Conservation (phyloP, 176 grass and related monocot species). For the Oryza rufipogon region DNA sequence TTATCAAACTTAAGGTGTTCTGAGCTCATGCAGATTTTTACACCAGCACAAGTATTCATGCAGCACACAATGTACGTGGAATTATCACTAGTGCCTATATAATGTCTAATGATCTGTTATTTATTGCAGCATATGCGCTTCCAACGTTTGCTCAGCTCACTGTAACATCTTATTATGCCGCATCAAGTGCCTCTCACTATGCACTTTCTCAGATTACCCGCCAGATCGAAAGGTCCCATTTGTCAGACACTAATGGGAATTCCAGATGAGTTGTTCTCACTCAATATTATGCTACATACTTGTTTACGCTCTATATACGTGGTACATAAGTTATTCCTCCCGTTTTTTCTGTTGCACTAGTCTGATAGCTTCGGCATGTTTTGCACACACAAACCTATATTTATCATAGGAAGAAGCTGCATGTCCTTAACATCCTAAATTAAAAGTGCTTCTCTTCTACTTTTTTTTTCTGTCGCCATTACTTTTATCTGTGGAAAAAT, state of each 20-base stretch:
- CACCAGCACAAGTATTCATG: background rate
- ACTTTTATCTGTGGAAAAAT: too few relatives aligned
- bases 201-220: slow-evolving; percentile 76
- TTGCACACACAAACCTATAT: background rate
- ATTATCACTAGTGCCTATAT: background rate
- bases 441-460: background rate
- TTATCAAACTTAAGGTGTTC: background rate
- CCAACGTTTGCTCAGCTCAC: slow-evolving; percentile 88
- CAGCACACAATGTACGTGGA: background rate
- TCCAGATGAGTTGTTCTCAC: slow-evolving; percentile 36
- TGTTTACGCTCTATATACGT: background rate
- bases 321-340: background rate
- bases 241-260: slow-evolving; percentile 44
- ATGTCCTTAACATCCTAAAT: background rate
- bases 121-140: slow-evolving; percentile 65
- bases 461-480: too few relatives aligned
- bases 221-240: slow-evolving; percentile 62
- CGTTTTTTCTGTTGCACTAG: background rate
- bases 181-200: slow-evolving; percentile 78
- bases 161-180: slow-evolving; percentile 78
- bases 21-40: background rate
- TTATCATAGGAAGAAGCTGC: background rate
- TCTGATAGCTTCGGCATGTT: slow-evolving; percentile 22
- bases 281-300: background rate
- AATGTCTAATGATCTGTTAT: slow-evolving; percentile 14